Evolutionary conservation across 2,329 filamentous ascomycete species (phyloP).

Genomic region (Fusarium fracticaudum): DNA sequence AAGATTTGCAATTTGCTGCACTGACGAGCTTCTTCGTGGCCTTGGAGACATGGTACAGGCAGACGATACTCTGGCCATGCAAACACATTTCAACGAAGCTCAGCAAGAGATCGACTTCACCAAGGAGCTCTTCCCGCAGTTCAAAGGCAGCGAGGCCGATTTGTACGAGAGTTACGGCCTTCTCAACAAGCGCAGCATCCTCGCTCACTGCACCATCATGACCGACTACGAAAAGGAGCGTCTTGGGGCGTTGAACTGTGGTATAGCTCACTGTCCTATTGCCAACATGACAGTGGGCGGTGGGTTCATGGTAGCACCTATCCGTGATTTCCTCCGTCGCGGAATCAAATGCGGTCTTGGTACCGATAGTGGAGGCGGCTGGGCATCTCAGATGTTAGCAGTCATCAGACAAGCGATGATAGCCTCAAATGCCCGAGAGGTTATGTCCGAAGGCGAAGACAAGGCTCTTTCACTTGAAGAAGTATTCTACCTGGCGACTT

Average conservation of each 20-base stretch:
- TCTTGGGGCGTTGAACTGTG: background rate
- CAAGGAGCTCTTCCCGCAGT: background rate
- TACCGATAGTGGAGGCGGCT: constrained; percentile 11
- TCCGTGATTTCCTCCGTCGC: constrained; percentile 5
- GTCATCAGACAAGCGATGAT: constrained; percentile 21
- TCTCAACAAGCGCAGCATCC: constrained; percentile 9
- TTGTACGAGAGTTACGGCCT: constrained; percentile 7
- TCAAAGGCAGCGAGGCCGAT: constrained; percentile 13
- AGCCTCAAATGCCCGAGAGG: constrained; percentile 4
- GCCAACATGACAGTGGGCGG: constrained; percentile 16
- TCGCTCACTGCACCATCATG: constrained; percentile 21
- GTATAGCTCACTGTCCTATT: constrained; percentile 7
- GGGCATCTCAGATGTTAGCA: constrained; percentile 14
- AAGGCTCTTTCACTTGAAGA: constrained; percentile 15
- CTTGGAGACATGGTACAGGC: constrained; percentile 8
- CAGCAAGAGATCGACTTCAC: constrained; percentile 16
- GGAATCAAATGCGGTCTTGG: constrained; percentile 8
- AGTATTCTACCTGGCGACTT: constrained; percentile 1
- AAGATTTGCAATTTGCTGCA: constrained; percentile 19
- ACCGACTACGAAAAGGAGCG: constrained; percentile 6
- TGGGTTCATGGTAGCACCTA: constrained; percentile 14
- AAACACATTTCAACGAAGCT: constrained; percentile 21
- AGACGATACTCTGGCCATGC: constrained; percentile 3
- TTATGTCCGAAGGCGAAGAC: background rate
- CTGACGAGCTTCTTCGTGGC: constrained; percentile 3